phyloP scores from a whole-genome alignment of 345 rosid genomes.

The Carallia pectinifolia region DNA sequence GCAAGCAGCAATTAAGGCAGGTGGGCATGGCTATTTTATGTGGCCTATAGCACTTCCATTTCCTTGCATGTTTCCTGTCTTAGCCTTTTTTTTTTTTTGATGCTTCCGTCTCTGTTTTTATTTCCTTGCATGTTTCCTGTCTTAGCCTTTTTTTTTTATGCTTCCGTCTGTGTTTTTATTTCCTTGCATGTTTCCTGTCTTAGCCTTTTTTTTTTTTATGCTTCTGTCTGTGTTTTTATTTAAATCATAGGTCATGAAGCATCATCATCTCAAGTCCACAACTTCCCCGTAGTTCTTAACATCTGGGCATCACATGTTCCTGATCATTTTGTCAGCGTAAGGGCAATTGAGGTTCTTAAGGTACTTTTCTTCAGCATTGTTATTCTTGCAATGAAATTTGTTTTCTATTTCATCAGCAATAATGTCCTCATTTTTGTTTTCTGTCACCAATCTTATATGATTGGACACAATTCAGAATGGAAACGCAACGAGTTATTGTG shows the following conservation, averaged over 20 bases:
- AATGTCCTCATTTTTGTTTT: not conserved
- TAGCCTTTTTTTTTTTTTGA: not conserved
- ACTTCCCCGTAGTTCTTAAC: slow-evolving; percentile 72
- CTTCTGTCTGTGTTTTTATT: slow-evolving; percentile 3
- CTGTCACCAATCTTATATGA: not conserved
- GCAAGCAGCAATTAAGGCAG: slow-evolving; percentile 72
- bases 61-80: slow-evolving; percentile 10
- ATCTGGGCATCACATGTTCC: slow-evolving; percentile 75
- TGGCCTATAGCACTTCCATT: not conserved
- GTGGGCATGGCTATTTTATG: slow-evolving; percentile 34
- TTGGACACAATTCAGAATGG: not conserved
- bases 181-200: slow-evolving; percentile 10
- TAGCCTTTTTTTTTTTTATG: not conserved
- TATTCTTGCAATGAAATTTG: too few relatives aligned
- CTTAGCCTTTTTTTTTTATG: too few relatives aligned
- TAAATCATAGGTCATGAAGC: slow-evolving; percentile 54
- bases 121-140: not conserved
- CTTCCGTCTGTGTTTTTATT: not conserved
- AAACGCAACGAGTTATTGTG: not conserved
- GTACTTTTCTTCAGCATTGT: slow-evolving; percentile 33
- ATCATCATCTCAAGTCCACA: slow-evolving; percentile 50
- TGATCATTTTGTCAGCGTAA: slow-evolving; percentile 88
- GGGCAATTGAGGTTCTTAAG: slow-evolving; percentile 81
- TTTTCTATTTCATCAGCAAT: not conserved
- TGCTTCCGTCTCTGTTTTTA: not conserved